Percentiles rank a stretch among this genome's conserved stretches.
Conservation (phyloP, 805 yeast genomes). For the Candida sonorensis region DNA sequence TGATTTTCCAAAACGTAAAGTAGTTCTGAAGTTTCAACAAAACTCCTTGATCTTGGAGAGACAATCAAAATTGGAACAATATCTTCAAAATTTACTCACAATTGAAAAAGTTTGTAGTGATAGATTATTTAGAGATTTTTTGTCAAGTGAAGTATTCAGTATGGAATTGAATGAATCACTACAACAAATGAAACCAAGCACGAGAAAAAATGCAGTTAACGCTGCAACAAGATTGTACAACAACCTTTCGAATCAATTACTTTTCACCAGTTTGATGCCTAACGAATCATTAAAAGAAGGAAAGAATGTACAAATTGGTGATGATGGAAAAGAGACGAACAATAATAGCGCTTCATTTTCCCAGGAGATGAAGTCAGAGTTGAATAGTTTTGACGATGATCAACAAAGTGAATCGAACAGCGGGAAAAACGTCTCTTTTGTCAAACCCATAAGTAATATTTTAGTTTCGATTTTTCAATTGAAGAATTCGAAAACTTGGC, state of each 20-base stretch:
- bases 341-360: no score
- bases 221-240: slow-evolving; percentile 28
- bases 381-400: slow-evolving; percentile 43
- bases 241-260: slow-evolving; percentile 22
- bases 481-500: slow-evolving; percentile 57
- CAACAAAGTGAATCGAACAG: slow-evolving; percentile 7
- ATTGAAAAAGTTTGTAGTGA: slow-evolving; percentile 70
- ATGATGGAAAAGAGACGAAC: no score
- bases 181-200: slow-evolving; percentile 5
- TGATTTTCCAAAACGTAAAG: slow-evolving; percentile 53
- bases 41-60: slow-evolving; percentile 58
- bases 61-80: slow-evolving; percentile 51
- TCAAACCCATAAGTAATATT: slow-evolving; percentile 76
- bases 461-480: slow-evolving; percentile 65
- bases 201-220: slow-evolving; percentile 13
- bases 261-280: slow-evolving; percentile 4
- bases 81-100: slow-evolving; percentile 48
- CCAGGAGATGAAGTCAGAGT: slow-evolving; percentile 46
- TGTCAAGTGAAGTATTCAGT: slow-evolving; percentile 63
- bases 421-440: slow-evolving; percentile 43
- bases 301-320: no score
- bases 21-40: slow-evolving; percentile 69
- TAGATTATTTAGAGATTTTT: slow-evolving; percentile 63
- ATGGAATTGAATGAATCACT: slow-evolving; percentile 14
- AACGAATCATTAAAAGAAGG: no score